phyloP scores from a whole-genome alignment of 805 yeast genomes.

The Candida tibetensis region DNA sequence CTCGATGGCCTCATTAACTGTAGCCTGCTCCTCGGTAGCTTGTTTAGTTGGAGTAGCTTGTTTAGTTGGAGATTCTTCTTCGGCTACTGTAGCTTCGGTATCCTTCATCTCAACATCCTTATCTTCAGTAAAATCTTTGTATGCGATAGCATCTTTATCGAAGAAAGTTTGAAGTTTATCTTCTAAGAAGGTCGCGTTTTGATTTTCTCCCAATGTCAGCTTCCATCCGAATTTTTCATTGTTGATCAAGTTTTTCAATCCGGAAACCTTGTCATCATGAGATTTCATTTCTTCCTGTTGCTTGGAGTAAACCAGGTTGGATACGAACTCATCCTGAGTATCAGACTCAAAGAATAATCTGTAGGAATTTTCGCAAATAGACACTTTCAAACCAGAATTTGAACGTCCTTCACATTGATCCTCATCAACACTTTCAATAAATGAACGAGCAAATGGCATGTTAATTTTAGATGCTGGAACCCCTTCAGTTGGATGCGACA shows the following conservation, averaged over 20 bases:
- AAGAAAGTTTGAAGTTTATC: conserved; percentile 33
- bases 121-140: conserved; percentile 11
- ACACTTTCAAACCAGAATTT: conserved; percentile 70
- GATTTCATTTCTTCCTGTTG: conserved; percentile 24
- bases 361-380: conserved; percentile 75
- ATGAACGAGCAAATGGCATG: conserved; percentile 72
- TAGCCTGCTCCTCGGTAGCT: background rate
- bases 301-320: conserved; percentile 50
- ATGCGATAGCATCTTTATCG: conserved; percentile 38
- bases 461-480: conserved; percentile 72
- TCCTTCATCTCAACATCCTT: conserved; percentile 5
- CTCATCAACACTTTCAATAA: conserved; percentile 52
- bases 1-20: background rate
- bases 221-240: conserved; percentile 57
- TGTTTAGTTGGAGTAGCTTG: background rate
- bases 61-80: background rate
- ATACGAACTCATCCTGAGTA: conserved; percentile 74
- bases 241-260: conserved; percentile 41
- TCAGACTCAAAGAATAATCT: conserved; percentile 76
- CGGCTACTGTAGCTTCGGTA: conserved; percentile 1
- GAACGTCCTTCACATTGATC: conserved; percentile 62
- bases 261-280: conserved; percentile 29
- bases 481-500: conserved; percentile 98
- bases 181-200: conserved; percentile 28
- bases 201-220: conserved; percentile 40